phyloP scores from a whole-genome alignment of 805 yeast species.

The Saccharomycopsis microspora region DNA sequence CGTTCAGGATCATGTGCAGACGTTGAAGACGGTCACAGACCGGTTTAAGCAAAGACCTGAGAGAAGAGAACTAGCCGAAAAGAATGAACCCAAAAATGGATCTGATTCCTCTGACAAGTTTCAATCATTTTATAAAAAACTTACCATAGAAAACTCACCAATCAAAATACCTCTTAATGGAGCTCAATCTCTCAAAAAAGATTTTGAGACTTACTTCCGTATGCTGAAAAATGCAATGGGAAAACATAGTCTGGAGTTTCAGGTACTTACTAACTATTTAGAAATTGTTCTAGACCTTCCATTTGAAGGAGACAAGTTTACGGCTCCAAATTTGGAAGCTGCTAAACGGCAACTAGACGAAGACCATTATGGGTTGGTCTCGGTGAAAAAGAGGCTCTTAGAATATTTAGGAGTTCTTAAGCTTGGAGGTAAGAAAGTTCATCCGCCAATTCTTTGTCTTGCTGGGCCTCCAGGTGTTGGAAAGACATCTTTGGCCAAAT shows the following conservation, averaged over 20 bases:
- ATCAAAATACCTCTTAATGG: slow-evolving; percentile 30
- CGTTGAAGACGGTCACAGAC: slow-evolving; percentile 36
- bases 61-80: too few species aligned
- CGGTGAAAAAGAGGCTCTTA: slow-evolving; percentile 62
- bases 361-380: slow-evolving; percentile 72
- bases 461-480: slow-evolving; percentile 96
- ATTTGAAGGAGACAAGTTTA: slow-evolving; percentile 37
- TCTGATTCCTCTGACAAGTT: slow-evolving; percentile 30
- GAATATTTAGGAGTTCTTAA: slow-evolving; percentile 76
- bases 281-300: slow-evolving; percentile 59
- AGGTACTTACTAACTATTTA: slow-evolving; percentile 50
- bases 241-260: slow-evolving; percentile 50
- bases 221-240: slow-evolving; percentile 26
- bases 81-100: slow-evolving; percentile 26
- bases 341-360: slow-evolving; percentile 51
- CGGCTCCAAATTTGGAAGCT: slow-evolving; percentile 29
- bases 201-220: slow-evolving; percentile 41
- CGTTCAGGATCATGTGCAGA: slow-evolving; percentile 43
- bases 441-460: slow-evolving; percentile 65
- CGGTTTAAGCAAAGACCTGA: too few species aligned
- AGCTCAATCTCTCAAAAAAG: slow-evolving; percentile 30
- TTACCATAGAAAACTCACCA: slow-evolving; percentile 19
- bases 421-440: slow-evolving; percentile 25
- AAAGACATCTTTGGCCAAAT: slow-evolving; percentile 75
- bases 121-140: slow-evolving; percentile 18